phyloP scores from a whole-genome alignment of 495 filamentous ascomycete genomes.

The Aspergillus homomorphus region DNA sequence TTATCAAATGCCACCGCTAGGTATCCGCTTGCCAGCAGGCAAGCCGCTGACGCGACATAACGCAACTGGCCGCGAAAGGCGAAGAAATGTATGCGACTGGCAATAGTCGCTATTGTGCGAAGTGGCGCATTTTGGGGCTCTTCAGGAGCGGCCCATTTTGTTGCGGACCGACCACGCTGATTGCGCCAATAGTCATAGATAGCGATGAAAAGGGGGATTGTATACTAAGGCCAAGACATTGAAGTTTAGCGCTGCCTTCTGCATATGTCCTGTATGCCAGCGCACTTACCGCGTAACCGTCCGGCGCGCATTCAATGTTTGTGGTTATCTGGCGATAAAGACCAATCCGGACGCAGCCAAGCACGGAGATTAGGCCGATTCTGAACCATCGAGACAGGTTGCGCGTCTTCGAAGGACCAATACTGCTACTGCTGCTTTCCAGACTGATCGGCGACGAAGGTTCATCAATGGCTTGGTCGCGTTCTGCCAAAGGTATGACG shows the following conservation, averaged over 20 bases:
- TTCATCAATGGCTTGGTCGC: slow-evolving; percentile 12
- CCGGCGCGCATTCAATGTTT: slow-evolving; percentile 40
- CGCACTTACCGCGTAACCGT: slow-evolving; percentile 39
- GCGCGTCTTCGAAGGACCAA: slow-evolving; percentile 3
- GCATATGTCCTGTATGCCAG: background rate
- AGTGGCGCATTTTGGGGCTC: slow-evolving; percentile 18
- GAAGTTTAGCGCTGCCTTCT: slow-evolving; percentile 10
- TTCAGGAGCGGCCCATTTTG: slow-evolving; percentile 23
- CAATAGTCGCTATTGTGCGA: slow-evolving; percentile 20
- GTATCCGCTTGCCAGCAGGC: slow-evolving; percentile 33
- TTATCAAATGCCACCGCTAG: slow-evolving; percentile 24
- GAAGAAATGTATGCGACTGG: slow-evolving; percentile 24
- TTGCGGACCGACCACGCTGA: slow-evolving; percentile 25
- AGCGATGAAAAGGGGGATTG: slow-evolving; percentile 42
- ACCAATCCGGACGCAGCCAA: slow-evolving; percentile 40
- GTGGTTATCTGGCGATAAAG: slow-evolving; percentile 35
- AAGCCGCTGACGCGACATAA: slow-evolving; percentile 34
- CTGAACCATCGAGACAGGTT: slow-evolving; percentile 26
- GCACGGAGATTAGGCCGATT: slow-evolving; percentile 22
- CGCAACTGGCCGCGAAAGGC: slow-evolving; percentile 28
- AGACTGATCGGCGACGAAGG: slow-evolving; percentile 16
- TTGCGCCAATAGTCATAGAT: slow-evolving; percentile 44
- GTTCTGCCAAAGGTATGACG: slow-evolving; percentile 22
- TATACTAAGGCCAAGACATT: slow-evolving; percentile 21
- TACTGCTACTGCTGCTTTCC: slow-evolving; percentile 7